Evolutionary conservation across 2,329 filamentous ascomycete genomes (phyloP).

Genomic region (Stagonosporopsis tanaceti): DNA sequence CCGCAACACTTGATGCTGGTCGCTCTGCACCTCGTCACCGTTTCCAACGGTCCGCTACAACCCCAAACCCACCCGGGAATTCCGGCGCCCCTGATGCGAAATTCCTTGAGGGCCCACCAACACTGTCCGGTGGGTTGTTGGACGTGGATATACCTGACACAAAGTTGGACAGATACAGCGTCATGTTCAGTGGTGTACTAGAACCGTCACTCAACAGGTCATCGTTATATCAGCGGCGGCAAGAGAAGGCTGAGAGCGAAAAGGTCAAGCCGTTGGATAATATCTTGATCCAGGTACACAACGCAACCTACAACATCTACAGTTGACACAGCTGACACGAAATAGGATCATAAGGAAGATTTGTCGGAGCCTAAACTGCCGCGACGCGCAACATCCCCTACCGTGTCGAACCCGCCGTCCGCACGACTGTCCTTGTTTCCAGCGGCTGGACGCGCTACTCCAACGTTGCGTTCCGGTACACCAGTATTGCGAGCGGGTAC

Average conservation of each 20-base stretch:
- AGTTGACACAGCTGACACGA: conserved; percentile 9
- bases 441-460: conserved; percentile 25
- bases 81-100: not conserved
- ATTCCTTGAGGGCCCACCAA: conserved; percentile 1
- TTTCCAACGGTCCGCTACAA: conserved; percentile 27
- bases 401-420: conserved; percentile 36
- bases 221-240: conserved; percentile 46
- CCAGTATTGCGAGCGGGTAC: conserved; percentile 20
- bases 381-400: conserved; percentile 47
- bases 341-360: conserved; percentile 27
- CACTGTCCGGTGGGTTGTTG: conserved; percentile 53
- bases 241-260: conserved; percentile 46
- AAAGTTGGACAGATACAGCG: conserved; percentile 86
- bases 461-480: conserved; percentile 13
- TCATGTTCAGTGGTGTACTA: conserved; percentile 87
- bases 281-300: conserved; percentile 44
- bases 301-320: no score
- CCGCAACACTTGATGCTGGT: conserved; percentile 14
- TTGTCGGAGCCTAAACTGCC: conserved; percentile 31
- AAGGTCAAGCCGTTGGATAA: conserved; percentile 45
- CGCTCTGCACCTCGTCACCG: conserved; percentile 8
- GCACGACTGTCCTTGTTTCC: conserved; percentile 46
- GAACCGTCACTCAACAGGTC: conserved; percentile 48
- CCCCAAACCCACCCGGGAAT: conserved; percentile 22
- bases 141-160: conserved; percentile 82